Percentiles rank a stretch among this genome's conserved stretches.
phyloP scores from a whole-genome alignment of 768 basidiomycete genomes.

The Tulasnella sp. region DNA sequence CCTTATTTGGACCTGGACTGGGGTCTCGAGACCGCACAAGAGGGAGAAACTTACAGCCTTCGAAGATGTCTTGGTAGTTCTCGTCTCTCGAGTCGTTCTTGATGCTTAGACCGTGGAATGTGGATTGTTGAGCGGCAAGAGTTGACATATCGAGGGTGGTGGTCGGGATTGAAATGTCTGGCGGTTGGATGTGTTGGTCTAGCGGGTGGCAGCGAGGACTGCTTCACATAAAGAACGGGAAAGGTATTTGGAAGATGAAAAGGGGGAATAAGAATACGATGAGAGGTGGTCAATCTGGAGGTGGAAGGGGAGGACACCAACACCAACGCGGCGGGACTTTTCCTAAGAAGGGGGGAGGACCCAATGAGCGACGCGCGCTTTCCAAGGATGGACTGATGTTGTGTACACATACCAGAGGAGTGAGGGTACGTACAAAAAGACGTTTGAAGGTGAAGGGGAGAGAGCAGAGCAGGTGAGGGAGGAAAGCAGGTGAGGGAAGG shows the following conservation, averaged over 20 bases:
- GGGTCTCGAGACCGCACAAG: neutral
- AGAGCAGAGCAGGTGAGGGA: neutral
- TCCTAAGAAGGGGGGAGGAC: neutral
- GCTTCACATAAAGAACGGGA: neutral
- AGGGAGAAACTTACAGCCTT: neutral
- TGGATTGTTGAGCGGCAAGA: neutral
- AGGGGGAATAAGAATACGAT: neutral
- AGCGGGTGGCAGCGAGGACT: neutral
- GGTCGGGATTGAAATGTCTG: conserved; percentile 10
- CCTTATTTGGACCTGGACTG: conserved; percentile 10
- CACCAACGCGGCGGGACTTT: conserved; percentile 4
- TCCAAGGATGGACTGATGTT: neutral
- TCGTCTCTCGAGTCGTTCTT: conserved; percentile 6
- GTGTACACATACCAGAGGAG: conserved; percentile 1
- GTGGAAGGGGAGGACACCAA: conserved; percentile 12
- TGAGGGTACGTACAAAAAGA: neutral
- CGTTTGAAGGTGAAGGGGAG: neutral
- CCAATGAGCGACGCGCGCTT: neutral
- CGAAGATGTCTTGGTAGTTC: conserved; percentile 9
- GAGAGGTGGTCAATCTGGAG: neutral
- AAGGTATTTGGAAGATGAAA: neutral
- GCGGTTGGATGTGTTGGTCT: neutral
- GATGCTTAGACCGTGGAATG: conserved; percentile 3
- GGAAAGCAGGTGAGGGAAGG: neutral
- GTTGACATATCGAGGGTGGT: neutral